Conservation (phyloP, 257 asterid species). For the Osmanthus fragrans region DNA sequence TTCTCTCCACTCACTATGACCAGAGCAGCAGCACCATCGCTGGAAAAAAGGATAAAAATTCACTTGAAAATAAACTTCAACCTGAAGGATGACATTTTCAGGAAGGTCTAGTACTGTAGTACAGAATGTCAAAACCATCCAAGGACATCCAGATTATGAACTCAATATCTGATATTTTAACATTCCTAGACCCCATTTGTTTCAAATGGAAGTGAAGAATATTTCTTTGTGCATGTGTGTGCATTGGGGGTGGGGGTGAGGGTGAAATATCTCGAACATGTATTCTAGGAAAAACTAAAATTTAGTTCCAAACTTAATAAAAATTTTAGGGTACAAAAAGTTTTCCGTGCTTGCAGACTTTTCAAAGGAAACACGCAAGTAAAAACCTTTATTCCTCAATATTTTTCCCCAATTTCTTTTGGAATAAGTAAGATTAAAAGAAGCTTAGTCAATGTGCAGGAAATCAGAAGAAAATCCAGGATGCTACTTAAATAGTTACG, state of each 20-base stretch:
- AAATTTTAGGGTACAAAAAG: not conserved
- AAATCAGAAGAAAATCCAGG: not conserved
- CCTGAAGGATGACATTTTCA: conserved; percentile 7
- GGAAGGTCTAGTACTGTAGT: not conserved
- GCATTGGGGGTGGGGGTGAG: not conserved
- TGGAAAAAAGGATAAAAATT: conserved; percentile 34
- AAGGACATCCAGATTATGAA: not conserved
- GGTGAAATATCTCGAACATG: not conserved
- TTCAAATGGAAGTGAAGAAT: not conserved
- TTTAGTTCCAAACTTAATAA: too few species aligned
- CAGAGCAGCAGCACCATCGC: conserved; percentile 98
- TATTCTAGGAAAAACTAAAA: not conserved
- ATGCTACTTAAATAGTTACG: not conserved
- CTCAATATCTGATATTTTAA: not conserved
- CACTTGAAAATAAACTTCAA: conserved; percentile 16
- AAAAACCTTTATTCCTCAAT: too few species aligned
- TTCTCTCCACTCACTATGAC: conserved; percentile 91
- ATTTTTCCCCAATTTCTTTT: not conserved
- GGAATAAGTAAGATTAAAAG: not conserved
- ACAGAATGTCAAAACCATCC: conserved; percentile 5
- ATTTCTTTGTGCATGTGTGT: not conserved
- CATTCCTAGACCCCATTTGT: not conserved
- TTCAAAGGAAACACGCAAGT: not conserved
- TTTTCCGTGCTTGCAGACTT: not conserved
- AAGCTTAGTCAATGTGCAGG: not conserved